A percentile compares a stretch with the other conserved stretches of the same genome.
phyloP scores from a whole-genome alignment of 805 yeast genomes.

The Candida nonsorbophila region DNA sequence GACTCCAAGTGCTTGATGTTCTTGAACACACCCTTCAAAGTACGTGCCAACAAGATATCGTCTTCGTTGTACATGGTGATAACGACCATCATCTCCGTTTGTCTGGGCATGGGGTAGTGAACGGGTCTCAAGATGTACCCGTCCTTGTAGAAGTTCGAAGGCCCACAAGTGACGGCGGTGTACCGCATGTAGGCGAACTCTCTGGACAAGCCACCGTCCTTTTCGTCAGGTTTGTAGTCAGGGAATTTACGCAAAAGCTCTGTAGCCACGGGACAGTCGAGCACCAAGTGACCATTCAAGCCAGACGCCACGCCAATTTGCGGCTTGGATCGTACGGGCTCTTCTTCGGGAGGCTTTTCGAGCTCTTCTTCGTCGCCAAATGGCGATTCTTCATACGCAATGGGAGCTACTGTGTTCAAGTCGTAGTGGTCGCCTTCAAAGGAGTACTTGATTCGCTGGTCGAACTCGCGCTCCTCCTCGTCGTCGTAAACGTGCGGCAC shows the following conservation, averaged over 20 bases:
- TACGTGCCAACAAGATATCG: constrained; percentile 54
- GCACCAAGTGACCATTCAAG: constrained; percentile 40
- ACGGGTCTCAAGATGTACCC: constrained; percentile 55
- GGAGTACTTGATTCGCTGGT: constrained; percentile 32
- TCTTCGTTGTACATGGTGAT: constrained; percentile 67
- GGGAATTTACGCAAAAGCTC: constrained; percentile 38
- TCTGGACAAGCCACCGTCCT: constrained; percentile 39
- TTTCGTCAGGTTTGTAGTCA: constrained; percentile 25
- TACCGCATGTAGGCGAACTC: constrained; percentile 61
- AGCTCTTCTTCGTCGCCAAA: constrained; percentile 21
- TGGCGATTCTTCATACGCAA: constrained; percentile 16
- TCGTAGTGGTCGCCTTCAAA: constrained; percentile 40
- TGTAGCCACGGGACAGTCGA: constrained; percentile 43
- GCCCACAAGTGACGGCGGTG: constrained; percentile 66
- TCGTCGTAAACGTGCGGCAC: constrained; percentile 39
- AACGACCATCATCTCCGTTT: constrained; percentile 58
- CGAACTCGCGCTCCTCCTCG: constrained; percentile 36
- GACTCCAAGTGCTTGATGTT: constrained; percentile 55
- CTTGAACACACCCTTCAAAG: constrained; percentile 60
- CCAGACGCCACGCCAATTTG: constrained; percentile 31
- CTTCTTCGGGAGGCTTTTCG: constrained; percentile 29
- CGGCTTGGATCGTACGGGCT: constrained; percentile 25
- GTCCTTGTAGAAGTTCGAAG: constrained; percentile 52
- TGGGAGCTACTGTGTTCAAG: constrained; percentile 23
- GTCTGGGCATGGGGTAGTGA: constrained; percentile 47